Evolutionary conservation across 306 rosid genomes (phyloP), one percentile per base, ranked within the genome.

Genomic region (Prunus salicina): DNA sequence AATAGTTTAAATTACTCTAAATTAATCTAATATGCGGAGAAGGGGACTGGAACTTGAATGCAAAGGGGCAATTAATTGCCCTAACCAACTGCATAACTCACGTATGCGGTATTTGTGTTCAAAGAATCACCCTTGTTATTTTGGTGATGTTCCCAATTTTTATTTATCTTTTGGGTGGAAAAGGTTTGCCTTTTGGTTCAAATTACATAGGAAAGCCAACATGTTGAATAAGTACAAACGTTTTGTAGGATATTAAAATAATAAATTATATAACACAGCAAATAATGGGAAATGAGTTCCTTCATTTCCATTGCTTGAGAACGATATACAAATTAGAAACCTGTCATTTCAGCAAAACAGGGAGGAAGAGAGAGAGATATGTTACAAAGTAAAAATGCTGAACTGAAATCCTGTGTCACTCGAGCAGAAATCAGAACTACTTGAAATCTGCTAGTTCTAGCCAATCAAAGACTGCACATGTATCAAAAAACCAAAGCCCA

Each of bases 261-360:
- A 56, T 56, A 22, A 56, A 66, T 41, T 15, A 66, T 12, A 45
- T 5, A 13, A 27, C 20, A 8, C 20, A 12, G 20, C 15, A 47
- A 8, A 38, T 24, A 14, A 47, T 22, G 38, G 38, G n/a, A 28
- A 57, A 18, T 8, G 41, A 22, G 27, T 22, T 2, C 43, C 70
- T 83, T 80, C 87, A 71, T 77, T 72, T 74, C 72, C 81, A 80
- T 75, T 83, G 67, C 34, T 57, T 65, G 20, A 56, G 69, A 66
- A 60, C 18, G 60, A 72, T 87, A 53, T 84, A 87, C 85, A 87
- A 77, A 83, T 58, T 64, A 51, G 60, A 12, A 47, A 22, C 56
- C 71, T 80, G 77, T 79, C 78, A 71, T 56, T 77, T 77, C 62
- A 67, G 58, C 72, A 22, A 78, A 75, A 83, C 56, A 74, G 43